These are phyloP conservation scores for Ceratonia siliqua DNA, from an alignment of 306 rosid genomes.

Conservation along the genomic window DNA sequence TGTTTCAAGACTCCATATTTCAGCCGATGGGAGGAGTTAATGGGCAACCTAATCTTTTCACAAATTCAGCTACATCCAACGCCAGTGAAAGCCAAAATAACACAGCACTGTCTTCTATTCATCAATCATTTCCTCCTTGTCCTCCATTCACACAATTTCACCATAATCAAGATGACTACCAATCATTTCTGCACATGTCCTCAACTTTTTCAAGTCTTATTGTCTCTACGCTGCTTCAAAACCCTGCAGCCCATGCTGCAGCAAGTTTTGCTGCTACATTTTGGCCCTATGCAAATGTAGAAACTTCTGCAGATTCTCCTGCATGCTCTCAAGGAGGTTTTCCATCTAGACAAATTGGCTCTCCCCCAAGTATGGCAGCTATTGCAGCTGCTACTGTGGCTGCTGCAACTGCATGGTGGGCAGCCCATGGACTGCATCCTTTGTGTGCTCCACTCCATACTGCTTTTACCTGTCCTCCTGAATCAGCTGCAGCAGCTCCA, in stretches of 20 bases:
- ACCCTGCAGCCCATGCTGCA: constrained; percentile 91
- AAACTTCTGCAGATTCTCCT: constrained; percentile 54
- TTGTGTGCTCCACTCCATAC: constrained; percentile 76
- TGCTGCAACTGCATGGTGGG: constrained; percentile 99
- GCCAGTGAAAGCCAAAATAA: constrained; percentile 59
- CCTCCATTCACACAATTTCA: constrained; percentile 58
- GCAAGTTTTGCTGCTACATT: constrained; percentile 82
- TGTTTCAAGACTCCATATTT: constrained; percentile 56
- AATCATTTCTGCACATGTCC: constrained; percentile 64
- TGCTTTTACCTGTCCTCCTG: constrained; percentile 56
- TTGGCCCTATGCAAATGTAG: constrained; percentile 72
- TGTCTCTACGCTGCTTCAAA: constrained; percentile 78
- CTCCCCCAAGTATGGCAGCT: constrained; percentile 75
- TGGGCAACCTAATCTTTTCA: constrained; percentile 46
- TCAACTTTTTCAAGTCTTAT: constrained; percentile 75
- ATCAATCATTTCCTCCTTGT: constrained; percentile 64
- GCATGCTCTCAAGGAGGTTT: constrained; percentile 54
- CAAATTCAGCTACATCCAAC: constrained; percentile 58
- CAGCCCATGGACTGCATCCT: constrained; percentile 90
- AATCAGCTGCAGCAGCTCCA: constrained; percentile 49
- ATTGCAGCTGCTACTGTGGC: constrained; percentile 88
- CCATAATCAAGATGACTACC: constrained; percentile 57
- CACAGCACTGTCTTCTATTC: constrained; percentile 56
- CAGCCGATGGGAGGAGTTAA: constrained; percentile 58
- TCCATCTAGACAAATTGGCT: constrained; percentile 55